phyloP scores from a whole-genome alignment of 345 rosid genomes.

The Lumnitzera racemosa region DNA sequence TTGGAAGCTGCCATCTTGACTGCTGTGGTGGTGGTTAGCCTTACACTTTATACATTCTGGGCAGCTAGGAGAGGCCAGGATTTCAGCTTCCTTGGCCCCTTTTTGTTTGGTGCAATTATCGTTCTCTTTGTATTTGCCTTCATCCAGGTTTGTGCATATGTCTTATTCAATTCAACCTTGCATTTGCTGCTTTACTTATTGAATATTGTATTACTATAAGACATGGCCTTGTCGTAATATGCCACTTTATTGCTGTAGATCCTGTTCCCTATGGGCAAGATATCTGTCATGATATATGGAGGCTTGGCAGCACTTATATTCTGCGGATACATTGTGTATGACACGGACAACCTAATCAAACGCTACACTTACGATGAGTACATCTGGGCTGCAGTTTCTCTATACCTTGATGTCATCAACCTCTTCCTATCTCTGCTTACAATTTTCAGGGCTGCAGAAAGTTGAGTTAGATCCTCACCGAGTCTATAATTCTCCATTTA shows the following conservation, averaged over 20 bases:
- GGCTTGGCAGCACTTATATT: conserved; percentile 68
- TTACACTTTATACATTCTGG: conserved; percentile 91
- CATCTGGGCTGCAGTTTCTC: conserved; percentile 79
- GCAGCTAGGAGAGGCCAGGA: conserved; percentile 86
- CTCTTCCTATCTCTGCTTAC: conserved; percentile 68
- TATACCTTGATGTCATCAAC: conserved; percentile 69
- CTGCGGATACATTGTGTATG: conserved; percentile 76
- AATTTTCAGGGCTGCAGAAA: conserved; percentile 64
- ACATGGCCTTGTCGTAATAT: background rate
- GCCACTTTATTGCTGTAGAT: conserved; percentile 37
- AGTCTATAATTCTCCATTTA: background rate
- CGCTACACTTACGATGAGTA: conserved; percentile 72
- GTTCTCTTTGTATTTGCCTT: conserved; percentile 59
- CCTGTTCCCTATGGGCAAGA: conserved; percentile 64
- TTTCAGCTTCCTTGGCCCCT: conserved; percentile 86
- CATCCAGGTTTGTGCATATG: conserved; percentile 46
- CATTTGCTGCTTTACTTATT: background rate
- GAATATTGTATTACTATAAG: background rate
- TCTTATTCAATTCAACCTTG: background rate
- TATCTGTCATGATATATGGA: conserved; percentile 77
- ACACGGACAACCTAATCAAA: conserved; percentile 87
- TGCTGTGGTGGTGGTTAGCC: conserved; percentile 59
- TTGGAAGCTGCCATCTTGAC: conserved; percentile 77
- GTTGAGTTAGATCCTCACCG: conserved; percentile 6
- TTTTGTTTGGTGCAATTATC: conserved; percentile 69